Base-by-base conservation (phyloP, 2,329 filamentous ascomycete species). In the Botrytis hyacinthi region DNA sequence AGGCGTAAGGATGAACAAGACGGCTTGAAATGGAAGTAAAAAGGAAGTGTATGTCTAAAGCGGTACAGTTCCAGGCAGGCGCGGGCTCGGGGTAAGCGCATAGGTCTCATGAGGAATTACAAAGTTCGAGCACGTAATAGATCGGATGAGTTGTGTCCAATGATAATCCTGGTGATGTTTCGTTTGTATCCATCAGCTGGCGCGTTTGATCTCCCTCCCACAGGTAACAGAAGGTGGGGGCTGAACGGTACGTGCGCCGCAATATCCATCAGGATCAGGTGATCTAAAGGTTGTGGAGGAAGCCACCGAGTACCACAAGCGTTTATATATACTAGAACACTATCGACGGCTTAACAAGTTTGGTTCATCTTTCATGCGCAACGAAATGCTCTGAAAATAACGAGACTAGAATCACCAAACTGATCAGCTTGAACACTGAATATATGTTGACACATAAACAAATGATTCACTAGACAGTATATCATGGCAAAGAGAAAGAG, bases 91-190 rank as follows among this genome's bases (percentile, higher is more conserved):
- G 18, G 18, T 66, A 62, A 62, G 60, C 60, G 32, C 14, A 62
- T 26, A 61, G 42, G 32, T 37, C 32, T 66, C 44, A 35, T 66
- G 63, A 67, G 63, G 63, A 12, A 51, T n/a, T 37, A 67, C 46
- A 37, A 67, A 51, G 63, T 51, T 48, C 18, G 10, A 68, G 66
- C 66, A 68, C 66, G 66, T 68, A 68, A 68, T 68, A 57, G 46
- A 68, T 68, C 48, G 48, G 48, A 42, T 57, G 66, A 32, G 12
- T 1, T 22, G 48, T 68, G 14, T 29, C 66, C 66, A 68, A 68
- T 57, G 8, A 68, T 22, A 14, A 42, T 40, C 48, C 32, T 40
- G 46, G 48, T 42, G 18, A 29, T 57, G 18, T 42, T 54, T 68
- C 22, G 46, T 68, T 54, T 66, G 46, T 48, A 40, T 40, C 35